Evolutionary conservation across 2,329 filamentous ascomycete species (phyloP), one percentile per base, ranked within the genome.

Genomic region (Onygenales sp.): DNA sequence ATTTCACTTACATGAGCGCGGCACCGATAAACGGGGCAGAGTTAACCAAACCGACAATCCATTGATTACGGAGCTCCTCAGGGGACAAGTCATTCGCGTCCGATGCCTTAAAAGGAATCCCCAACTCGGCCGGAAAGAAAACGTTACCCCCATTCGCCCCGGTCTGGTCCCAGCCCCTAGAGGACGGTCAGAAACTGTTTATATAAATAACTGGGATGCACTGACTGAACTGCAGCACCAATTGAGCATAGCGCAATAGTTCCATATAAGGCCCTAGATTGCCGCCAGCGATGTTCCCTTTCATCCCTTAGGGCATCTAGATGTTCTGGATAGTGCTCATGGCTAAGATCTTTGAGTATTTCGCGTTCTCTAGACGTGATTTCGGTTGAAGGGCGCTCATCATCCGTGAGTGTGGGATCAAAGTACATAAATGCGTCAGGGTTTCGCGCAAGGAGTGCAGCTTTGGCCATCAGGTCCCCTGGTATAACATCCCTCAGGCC

Each of bases 31-130:
- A 79, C 0, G 78, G 77, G 42, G 72, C 80, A 10, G 72, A 63
- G 55, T 89, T 89, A 57, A 89, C 72, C 2, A 87, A 68, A 44
- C 86, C 86, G n/a, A 87, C 73, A 36, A 87, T 71, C 74, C 79
- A 82, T 14, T 72, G 71, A 60, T 83, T 77, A 27, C 1, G 21
- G 21, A 27, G 21, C 21, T 27, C 21, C 3, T 27, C 21, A 27
- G 21, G 3, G 21, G 21, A 27, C 21, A 27, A 27, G 21, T 5
- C 21, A 27, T 5, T 3, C 21, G 21, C 3, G 5, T 27, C 21
- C 21, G 3, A 4, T 27, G 3, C 21, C 21, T 27, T 27, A 0
- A 27, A 27, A 27, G 21, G 21, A 27, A 27, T 27, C 21, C 21
- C 21, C 41, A 66, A 66, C 4, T 67, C 65, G 36, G 72, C 71